These are phyloP conservation scores for Irineochytrium annulatum DNA, from an alignment of 192 early-diverging fungal species.

Conservation along the genomic window DNA sequence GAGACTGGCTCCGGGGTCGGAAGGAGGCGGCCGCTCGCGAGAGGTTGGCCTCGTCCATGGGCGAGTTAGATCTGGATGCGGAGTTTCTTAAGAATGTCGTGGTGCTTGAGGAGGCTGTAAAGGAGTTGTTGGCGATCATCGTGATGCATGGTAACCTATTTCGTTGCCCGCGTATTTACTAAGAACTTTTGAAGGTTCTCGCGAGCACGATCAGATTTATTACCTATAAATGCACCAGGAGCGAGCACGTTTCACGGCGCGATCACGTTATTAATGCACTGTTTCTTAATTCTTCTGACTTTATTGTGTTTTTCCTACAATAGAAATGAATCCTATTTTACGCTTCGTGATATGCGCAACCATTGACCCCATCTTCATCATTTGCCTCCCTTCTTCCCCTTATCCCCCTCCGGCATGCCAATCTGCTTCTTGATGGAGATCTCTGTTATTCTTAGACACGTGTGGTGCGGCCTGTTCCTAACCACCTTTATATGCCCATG, in stretches of 20 bases:
- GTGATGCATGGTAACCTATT: slow-evolving; percentile 20
- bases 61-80: slow-evolving; percentile 27
- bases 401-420: no score
- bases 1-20: slow-evolving; percentile 12
- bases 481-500: slow-evolving; percentile 27
- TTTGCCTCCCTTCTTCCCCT: no score
- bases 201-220: slow-evolving; percentile 8
- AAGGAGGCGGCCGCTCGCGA: background rate
- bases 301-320: no score
- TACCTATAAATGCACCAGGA: background rate
- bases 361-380: no score
- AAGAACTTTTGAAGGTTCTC: slow-evolving; percentile 4
- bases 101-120: slow-evolving; percentile 86
- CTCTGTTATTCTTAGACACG: slow-evolving; percentile 38
- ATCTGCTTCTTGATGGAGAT: slow-evolving; percentile 47
- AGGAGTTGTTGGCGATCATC: slow-evolving; percentile 82
- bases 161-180: background rate
- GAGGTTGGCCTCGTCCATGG: background rate
- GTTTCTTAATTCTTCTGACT: no score
- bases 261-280: no score
- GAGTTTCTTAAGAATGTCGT: slow-evolving; percentile 85
- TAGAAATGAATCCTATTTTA: no score
- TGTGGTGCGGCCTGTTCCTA: slow-evolving; percentile 39
- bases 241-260: background rate
- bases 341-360: no score